phyloP scores from a whole-genome alignment of 2,329 filamentous ascomycete species.

The Aspergillus luchuensis region DNA sequence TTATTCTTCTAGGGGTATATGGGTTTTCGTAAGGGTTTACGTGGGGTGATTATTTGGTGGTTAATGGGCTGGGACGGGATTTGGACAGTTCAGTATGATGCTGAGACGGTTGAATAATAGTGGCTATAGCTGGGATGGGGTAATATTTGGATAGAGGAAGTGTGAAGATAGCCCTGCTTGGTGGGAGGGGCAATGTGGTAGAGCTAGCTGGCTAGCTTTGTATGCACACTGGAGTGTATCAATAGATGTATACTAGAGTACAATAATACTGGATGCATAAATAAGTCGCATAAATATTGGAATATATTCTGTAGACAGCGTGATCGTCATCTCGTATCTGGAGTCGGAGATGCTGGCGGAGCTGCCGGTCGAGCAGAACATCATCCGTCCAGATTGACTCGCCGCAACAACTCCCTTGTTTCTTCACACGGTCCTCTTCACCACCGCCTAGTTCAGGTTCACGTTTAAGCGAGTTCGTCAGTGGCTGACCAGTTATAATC shows the following conservation, averaged over 20 bases:
- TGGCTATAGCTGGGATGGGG: background rate
- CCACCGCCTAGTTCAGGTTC: background rate
- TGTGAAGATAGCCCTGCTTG: background rate
- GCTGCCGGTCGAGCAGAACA: background rate
- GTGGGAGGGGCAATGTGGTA: background rate
- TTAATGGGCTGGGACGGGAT: too few species aligned
- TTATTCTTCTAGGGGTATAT: background rate
- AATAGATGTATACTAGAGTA: background rate
- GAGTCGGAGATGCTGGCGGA: background rate
- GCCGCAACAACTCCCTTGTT: background rate
- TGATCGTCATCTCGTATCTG: background rate
- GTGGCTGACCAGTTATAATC: background rate
- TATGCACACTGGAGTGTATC: background rate
- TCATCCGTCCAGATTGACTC: background rate
- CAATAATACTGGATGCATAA: background rate
- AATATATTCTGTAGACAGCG: background rate
- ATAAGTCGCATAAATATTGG: background rate
- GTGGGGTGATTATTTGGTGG: too few species aligned
- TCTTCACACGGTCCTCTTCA: background rate
- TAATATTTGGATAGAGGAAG: background rate
- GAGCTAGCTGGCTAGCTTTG: background rate
- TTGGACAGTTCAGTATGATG: too few species aligned
- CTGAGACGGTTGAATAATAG: too few species aligned
- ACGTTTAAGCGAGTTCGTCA: background rate
- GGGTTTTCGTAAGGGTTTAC: background rate